Conservation (phyloP, 176 grass and related monocot genomes). For the Elaeis guineensis region DNA sequence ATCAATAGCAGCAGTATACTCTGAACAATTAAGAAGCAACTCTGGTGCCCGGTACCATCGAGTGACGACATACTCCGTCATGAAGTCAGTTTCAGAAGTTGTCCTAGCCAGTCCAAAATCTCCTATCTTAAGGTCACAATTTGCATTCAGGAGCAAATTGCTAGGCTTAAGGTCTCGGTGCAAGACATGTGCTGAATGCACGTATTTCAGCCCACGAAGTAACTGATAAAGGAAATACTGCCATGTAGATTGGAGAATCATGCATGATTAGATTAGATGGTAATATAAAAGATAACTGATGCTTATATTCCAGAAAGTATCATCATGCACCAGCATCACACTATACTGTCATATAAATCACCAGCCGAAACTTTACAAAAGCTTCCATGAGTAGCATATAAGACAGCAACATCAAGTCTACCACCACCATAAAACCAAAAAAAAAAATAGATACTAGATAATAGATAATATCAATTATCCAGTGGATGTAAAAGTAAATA, state of each 20-base stretch:
- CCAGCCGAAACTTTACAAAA: too few species aligned
- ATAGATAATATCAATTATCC: too few species aligned
- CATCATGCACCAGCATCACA: too few species aligned
- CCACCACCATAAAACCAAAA: too few species aligned
- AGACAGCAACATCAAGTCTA: too few species aligned
- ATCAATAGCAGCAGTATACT: conserved; percentile 16
- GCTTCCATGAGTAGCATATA: too few species aligned
- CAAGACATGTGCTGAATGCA: conserved; percentile 13
- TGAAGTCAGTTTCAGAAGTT: conserved; percentile 16
- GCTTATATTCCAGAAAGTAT: too few species aligned
- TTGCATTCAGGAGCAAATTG: conserved; percentile 14
- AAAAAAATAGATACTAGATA: too few species aligned
- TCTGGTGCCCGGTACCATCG: conserved; percentile 16
- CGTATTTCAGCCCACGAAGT: conserved; percentile 13
- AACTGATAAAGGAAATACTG: conserved; percentile 16
- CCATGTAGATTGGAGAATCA: background rate
- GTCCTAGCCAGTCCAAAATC: conserved; percentile 16
- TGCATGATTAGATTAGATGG: too few species aligned
- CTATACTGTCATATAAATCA: too few species aligned
- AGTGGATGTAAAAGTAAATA: too few species aligned
- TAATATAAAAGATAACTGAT: too few species aligned
- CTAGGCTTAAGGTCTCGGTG: conserved; percentile 18
- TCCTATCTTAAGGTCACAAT: conserved; percentile 14
- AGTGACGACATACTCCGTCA: conserved; percentile 13
- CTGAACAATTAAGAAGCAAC: conserved; percentile 15